Percentiles rank a stretch among this genome's conserved stretches.
Conservation (phyloP, 805 yeast species). For the Cyberlindnera veronae region DNA sequence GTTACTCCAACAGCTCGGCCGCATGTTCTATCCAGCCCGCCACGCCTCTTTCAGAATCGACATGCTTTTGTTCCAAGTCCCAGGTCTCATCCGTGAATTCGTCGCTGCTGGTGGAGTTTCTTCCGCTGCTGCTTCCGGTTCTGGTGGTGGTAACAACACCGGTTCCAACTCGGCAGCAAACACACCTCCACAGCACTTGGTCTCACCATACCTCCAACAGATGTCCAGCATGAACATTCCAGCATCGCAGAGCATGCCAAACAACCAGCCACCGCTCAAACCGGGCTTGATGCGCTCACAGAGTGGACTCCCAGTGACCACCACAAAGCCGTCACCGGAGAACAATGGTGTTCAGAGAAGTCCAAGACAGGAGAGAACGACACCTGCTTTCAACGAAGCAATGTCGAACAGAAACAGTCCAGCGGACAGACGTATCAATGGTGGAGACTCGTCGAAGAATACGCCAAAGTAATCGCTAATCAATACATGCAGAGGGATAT, state of each 20-base stretch:
- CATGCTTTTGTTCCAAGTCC: conserved; percentile 68
- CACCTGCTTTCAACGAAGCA: conserved; percentile 2
- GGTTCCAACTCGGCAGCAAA: too few relatives aligned
- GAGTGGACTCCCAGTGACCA: conserved; percentile 14
- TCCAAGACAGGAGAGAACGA: conserved; percentile 10
- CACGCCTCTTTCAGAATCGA: conserved; percentile 71
- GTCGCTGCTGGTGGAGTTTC: conserved; percentile 3
- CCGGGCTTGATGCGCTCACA: conserved; percentile 10
- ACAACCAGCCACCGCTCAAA: conserved; percentile 16
- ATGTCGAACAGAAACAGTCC: conserved; percentile 12
- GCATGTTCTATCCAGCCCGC: conserved; percentile 75
- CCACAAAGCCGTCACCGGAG: conserved; percentile 9
- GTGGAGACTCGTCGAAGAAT: conserved; percentile 1
- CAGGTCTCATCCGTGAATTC: conserved; percentile 41
- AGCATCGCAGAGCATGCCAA: conserved; percentile 18
- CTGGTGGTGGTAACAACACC: conserved; percentile 3
- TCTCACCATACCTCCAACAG: conserved; percentile 19
- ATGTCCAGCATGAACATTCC: conserved; percentile 17
- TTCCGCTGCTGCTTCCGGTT: too few relatives aligned
- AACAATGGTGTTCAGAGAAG: conserved; percentile 1
- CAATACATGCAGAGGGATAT: neutral
- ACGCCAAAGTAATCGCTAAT: conserved; percentile 7
- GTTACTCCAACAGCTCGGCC: conserved; percentile 69
- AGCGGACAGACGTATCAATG: conserved; percentile 10
- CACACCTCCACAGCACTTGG: conserved; percentile 15